A percentile compares a stretch with the other conserved stretches of the same genome.
Evolutionary conservation across 2,329 filamentous ascomycete genomes (phyloP).

Genomic region (Xylariales sp.): DNA sequence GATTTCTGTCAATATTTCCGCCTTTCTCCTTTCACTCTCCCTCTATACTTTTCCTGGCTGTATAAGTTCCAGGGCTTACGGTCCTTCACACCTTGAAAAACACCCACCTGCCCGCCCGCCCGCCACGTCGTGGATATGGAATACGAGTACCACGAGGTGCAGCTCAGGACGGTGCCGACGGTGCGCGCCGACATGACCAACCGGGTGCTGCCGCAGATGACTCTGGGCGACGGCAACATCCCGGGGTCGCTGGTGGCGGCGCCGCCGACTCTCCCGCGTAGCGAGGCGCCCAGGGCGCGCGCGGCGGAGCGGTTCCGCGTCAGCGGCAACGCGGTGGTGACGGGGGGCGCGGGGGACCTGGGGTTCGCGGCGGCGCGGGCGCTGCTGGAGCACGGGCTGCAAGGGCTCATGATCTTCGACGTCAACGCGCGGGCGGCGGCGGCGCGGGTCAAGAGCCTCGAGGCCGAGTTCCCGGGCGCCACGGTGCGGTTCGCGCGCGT

Average conservation of each 20-base stretch:
- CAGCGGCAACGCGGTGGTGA: constrained; percentile 24
- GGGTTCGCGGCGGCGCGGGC: constrained; percentile 21
- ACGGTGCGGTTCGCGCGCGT: constrained; percentile 47
- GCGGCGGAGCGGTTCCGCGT: constrained; percentile 22
- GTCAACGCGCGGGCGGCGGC: constrained; percentile 19
- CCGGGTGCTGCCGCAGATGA: constrained; percentile 19
- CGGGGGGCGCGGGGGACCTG: constrained; percentile 25
- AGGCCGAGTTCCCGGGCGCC: constrained; percentile 47
- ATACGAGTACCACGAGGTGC: background rate
- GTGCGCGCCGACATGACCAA: constrained; percentile 18
- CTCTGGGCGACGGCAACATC: constrained; percentile 15
- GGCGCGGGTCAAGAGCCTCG: constrained; percentile 39
- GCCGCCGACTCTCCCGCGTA: constrained; percentile 16
- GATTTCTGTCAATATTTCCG: too few species aligned
- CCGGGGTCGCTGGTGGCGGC: constrained; percentile 17
- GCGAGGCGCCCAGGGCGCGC: constrained; percentile 13
- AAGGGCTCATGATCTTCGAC: constrained; percentile 26
- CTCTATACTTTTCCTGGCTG: too few species aligned
- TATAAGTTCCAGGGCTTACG: too few species aligned
- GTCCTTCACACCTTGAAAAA: too few species aligned
- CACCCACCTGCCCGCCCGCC: too few species aligned
- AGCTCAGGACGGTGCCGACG: constrained; percentile 13
- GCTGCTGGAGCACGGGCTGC: constrained; percentile 25
- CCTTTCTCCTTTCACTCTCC: too few species aligned
- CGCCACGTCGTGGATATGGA: constrained; percentile 4